These are phyloP conservation scores for Trichophyton equinum DNA, from an alignment of 2,329 filamentous ascomycete genomes.

Conservation along the genomic window DNA sequence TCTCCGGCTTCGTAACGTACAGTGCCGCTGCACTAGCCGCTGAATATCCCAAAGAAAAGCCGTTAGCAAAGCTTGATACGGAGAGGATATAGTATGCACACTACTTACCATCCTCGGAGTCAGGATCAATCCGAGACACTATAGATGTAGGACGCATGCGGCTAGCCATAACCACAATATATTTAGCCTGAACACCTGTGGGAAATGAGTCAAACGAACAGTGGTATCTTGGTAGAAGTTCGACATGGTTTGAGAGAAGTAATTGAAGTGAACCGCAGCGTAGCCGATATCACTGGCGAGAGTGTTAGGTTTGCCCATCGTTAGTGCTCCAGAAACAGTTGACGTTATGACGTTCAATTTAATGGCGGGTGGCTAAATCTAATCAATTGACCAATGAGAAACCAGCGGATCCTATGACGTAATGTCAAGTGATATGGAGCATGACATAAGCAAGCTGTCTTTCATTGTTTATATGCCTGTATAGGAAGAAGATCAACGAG, in stretches of 20 bases:
- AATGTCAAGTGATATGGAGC: neutral
- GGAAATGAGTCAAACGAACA: neutral
- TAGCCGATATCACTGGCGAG: neutral
- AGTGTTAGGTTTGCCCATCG: neutral
- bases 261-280: neutral
- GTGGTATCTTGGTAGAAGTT: neutral
- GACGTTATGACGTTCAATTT: neutral
- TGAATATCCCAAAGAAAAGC: neutral
- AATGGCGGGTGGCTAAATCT: neutral
- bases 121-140: neutral
- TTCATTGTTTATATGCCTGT: too few relatives aligned
- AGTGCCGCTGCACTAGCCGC: conserved; percentile 1
- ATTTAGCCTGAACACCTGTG: neutral
- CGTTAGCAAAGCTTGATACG: neutral
- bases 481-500: too few relatives aligned
- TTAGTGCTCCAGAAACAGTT: neutral
- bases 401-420: neutral
- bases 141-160: conserved; percentile 1
- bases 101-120: conserved; percentile 1
- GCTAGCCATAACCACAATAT: neutral
- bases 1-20: neutral
- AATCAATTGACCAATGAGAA: neutral
- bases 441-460: neutral
- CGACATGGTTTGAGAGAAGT: neutral
- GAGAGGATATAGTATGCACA: neutral